phyloP scores from a whole-genome alignment of 2,329 filamentous ascomycete genomes.

The Beauveria medogensis region DNA sequence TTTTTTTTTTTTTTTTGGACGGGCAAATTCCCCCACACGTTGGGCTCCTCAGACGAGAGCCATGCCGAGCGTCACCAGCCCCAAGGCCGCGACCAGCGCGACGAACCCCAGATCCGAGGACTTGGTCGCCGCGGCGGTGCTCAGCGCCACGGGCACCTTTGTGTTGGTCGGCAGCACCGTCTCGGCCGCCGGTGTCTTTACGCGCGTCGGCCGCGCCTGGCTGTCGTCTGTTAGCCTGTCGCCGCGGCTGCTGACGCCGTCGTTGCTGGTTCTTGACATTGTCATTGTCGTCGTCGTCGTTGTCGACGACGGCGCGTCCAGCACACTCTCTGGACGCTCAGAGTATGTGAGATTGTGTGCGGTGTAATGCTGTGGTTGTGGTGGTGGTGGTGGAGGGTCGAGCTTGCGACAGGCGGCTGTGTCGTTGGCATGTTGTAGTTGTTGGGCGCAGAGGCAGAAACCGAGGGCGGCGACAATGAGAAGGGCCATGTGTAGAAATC shows the following conservation, averaged over 20 bases:
- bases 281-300: neutral
- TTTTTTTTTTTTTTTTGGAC: neutral
- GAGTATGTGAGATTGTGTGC: neutral
- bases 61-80: slow-evolving; percentile 7
- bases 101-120: slow-evolving; percentile 1
- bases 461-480: slow-evolving; percentile 1
- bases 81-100: slow-evolving; percentile 6
- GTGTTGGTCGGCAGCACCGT: slow-evolving; percentile 3
- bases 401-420: neutral
- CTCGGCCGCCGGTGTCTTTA: slow-evolving; percentile 8
- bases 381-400: neutral
- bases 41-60: neutral
- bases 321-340: neutral
- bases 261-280: neutral
- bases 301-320: neutral
- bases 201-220: neutral
- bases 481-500: neutral
- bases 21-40: too few relatives aligned
- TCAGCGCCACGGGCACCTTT: slow-evolving; percentile 5
- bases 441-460: slow-evolving; percentile 5
- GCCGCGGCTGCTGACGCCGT: neutral
- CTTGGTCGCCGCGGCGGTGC: neutral
- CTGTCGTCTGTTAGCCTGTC: neutral
- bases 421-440: neutral
- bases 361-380: neutral